A percentile compares a stretch with the other conserved stretches of the same genome.
Conservation (phyloP, 306 rosid genomes). For the Sophora flavescens region DNA sequence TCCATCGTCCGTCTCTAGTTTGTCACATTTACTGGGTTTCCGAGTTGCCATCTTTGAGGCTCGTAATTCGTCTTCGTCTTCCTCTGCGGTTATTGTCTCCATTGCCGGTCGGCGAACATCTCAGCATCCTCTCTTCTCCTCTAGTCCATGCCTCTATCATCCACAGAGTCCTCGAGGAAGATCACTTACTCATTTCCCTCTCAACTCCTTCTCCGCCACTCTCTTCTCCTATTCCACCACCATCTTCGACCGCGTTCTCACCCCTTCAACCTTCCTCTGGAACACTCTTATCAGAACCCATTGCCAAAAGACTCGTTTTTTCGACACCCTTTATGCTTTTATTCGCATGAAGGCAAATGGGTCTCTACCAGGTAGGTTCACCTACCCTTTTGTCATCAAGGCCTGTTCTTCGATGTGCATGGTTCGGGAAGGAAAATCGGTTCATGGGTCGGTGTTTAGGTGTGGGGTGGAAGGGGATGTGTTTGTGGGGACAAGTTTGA, state of each 20-base stretch:
- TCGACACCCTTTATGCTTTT: constrained; percentile 49
- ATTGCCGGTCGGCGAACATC: too few species aligned
- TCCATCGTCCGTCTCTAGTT: too few species aligned
- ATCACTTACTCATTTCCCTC: constrained; percentile 58
- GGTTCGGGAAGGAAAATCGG: too few species aligned
- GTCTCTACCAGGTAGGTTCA: constrained; percentile 59
- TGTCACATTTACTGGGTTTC: too few species aligned
- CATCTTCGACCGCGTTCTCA: constrained; percentile 52
- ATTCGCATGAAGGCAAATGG: constrained; percentile 63
- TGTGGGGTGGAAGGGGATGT: too few species aligned
- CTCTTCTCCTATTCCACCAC: constrained; percentile 41
- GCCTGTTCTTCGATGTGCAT: too few species aligned
- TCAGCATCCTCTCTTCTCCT: too few species aligned
- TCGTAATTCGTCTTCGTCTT: too few species aligned
- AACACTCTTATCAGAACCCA: constrained; percentile 59
- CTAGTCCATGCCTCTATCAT: constrained; percentile 71
- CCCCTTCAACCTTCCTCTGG: constrained; percentile 71
- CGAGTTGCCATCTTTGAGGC: too few species aligned
- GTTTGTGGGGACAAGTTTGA: too few species aligned
- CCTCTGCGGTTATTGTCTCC: too few species aligned
- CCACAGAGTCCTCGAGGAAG: constrained; percentile 74
- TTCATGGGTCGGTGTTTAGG: too few species aligned
- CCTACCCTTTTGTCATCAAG: constrained; percentile 73
- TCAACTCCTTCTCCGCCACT: constrained; percentile 34
- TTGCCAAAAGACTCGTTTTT: constrained; percentile 52